These are phyloP conservation scores for Coelastrella sp. DNA, from an alignment of 139 green algal genomes.

Conservation along the genomic window DNA sequence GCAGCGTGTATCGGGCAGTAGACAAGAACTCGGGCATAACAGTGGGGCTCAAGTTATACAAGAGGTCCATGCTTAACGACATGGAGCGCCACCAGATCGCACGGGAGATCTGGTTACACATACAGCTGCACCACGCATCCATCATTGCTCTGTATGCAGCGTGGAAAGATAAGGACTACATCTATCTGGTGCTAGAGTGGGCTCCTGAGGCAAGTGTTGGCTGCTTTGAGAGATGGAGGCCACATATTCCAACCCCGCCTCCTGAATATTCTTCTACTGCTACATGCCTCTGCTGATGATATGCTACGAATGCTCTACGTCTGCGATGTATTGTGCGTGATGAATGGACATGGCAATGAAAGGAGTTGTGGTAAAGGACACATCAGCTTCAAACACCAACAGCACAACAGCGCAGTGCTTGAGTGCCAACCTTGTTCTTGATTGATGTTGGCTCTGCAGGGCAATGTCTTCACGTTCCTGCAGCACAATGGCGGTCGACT, in stretches of 20 bases:
- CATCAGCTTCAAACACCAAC: no score
- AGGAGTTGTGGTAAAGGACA: no score
- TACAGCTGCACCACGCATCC: conserved; percentile 60
- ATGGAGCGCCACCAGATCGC: conserved; percentile 65
- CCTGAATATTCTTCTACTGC: no score
- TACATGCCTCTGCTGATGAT: not conserved
- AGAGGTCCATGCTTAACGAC: conserved; percentile 51
- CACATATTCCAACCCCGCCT: no score
- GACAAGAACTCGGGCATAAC: conserved; percentile 58
- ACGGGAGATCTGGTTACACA: conserved; percentile 71
- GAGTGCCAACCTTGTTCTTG: no score
- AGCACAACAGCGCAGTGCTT: no score
- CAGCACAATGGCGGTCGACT: conserved; percentile 54
- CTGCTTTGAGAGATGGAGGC: no score
- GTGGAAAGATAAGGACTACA: conserved; percentile 69
- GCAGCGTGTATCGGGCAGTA: conserved; percentile 65
- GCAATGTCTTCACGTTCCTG: conserved; percentile 66
- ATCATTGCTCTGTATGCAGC: conserved; percentile 73
- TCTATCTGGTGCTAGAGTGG: conserved; percentile 74
- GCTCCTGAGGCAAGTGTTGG: conserved; percentile 61
- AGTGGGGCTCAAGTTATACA: conserved; percentile 74
- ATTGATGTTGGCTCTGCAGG: conserved; percentile 28
- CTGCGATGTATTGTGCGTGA: not conserved
- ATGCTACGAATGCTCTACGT: not conserved
- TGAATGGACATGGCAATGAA: no score